These are phyloP conservation scores for Pseudogymnoascus sp. DNA, from an alignment of 2,329 filamentous ascomycete genomes.

Conservation along the genomic window DNA sequence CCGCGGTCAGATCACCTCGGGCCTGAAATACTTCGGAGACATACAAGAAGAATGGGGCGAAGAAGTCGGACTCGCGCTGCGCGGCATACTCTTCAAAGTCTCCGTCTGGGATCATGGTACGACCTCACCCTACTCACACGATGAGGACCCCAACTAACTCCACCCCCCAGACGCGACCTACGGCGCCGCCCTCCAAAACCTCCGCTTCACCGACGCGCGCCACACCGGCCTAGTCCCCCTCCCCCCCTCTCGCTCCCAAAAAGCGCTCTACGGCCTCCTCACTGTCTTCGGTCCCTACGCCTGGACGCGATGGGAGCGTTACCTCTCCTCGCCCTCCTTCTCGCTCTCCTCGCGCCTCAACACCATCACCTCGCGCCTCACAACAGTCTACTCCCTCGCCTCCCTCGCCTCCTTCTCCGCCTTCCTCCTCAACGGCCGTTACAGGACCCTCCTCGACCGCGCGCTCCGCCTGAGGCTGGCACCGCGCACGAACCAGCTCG, in stretches of 20 bases:
- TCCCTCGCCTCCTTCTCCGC: conserved; percentile 80
- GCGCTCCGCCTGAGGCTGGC: conserved; percentile 75
- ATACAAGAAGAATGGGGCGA: conserved; percentile 78
- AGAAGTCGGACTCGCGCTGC: conserved; percentile 71
- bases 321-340: conserved; percentile 53
- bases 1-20: conserved; percentile 78
- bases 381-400: conserved; percentile 69
- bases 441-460: conserved; percentile 83
- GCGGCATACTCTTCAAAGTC: conserved; percentile 82
- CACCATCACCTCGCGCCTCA: conserved; percentile 57
- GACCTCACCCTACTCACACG: not conserved
- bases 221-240: conserved; percentile 51
- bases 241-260: conserved; percentile 73
- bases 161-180: conserved; percentile 63
- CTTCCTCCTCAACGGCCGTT: conserved; percentile 84
- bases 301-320: conserved; percentile 88
- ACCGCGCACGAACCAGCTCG: conserved; percentile 75
- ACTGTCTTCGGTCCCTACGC: conserved; percentile 83
- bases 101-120: conserved; percentile 78
- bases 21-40: conserved; percentile 73
- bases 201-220: conserved; percentile 81
- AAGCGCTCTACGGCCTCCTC: conserved; percentile 71
- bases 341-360: conserved; percentile 42
- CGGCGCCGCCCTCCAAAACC: conserved; percentile 83
- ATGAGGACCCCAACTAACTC: not conserved